A percentile compares a stretch with the other conserved stretches of the same genome.
Conservation (phyloP, 192 early-diverging fungal species). For the Gorgonomyces haynaldii region DNA sequence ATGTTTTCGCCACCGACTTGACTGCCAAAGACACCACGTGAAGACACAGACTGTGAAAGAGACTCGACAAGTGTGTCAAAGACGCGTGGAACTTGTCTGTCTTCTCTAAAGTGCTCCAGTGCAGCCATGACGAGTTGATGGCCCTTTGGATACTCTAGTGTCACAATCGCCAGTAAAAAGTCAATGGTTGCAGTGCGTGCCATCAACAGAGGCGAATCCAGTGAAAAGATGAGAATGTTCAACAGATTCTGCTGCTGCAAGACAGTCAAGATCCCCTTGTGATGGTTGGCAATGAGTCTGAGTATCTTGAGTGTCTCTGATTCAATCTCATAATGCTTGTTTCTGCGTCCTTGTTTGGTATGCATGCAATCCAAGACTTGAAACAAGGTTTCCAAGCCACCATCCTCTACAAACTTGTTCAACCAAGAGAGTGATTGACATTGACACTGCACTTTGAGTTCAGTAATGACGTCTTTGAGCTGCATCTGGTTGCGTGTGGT, state of each 20-base stretch:
- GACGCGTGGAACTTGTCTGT: conserved; percentile 7
- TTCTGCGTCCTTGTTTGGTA: conserved; percentile 16
- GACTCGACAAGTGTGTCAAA: conserved; percentile 17
- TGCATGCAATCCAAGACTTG: conserved; percentile 22
- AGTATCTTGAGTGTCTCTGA: conserved; percentile 28
- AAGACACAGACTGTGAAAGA: conserved; percentile 16
- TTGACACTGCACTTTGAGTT: conserved; percentile 23
- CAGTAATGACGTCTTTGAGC: conserved; percentile 20
- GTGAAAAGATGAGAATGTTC: conserved; percentile 24
- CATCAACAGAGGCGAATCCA: conserved; percentile 29
- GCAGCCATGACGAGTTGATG: conserved; percentile 29
- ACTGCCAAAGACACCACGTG: conserved; percentile 29
- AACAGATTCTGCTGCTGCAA: conserved; percentile 21
- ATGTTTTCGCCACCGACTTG: conserved; percentile 13
- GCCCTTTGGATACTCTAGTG: conserved; percentile 29
- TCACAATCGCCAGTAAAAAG: conserved; percentile 29
- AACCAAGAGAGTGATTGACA: conserved; percentile 24
- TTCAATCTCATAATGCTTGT: conserved; percentile 33
- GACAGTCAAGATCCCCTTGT: conserved; percentile 22
- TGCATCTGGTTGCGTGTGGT: conserved; percentile 4
- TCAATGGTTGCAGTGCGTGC: conserved; percentile 24
- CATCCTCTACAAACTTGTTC: conserved; percentile 23
- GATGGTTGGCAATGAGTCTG: conserved; percentile 25
- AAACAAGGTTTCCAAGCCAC: conserved; percentile 25
- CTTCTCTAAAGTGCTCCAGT: conserved; percentile 21